Base-by-base conservation (phyloP, 495 filamentous ascomycete species). In the Filosporella fistucella region DNA sequence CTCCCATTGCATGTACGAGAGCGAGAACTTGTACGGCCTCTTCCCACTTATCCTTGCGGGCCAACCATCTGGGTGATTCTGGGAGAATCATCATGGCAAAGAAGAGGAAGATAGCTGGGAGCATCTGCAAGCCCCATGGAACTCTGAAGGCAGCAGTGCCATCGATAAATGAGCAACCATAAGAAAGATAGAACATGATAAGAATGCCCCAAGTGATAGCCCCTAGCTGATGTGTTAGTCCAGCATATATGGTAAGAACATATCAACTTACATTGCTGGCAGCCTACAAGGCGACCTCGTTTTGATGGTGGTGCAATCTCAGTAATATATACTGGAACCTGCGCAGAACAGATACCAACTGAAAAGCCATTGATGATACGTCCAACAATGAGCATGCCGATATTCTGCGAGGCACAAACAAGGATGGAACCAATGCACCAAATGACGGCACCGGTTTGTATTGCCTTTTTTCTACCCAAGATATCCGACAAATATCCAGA, bases 171-270 rank as follows among this genome's bases (percentile, higher is more conserved):
- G 78, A 80, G 63, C 75, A 83, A 12, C 86, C 89, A 45, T 87
- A 93, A 47, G 78, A 88, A 57, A 94, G 82, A 61, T 77, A 72
- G 71, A 83, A 89, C 85, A 90, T 88, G 61, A 89, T 88, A 50
- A 89, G 50, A 51, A 89, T 88, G 60, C 86, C 86, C 82, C 82
- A 87, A 43, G 82, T 87, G 52, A 89, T 87, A 35, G 85, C 79
- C 84, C 85, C 54, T 56, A 23, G 34, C 12, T 22, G 24, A 12
- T 18, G 44, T 42, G 20, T 3, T 30, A n/a, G n/a, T 22, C 28
- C 1, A 4, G 1, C 21, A 43, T 36, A 35, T 24, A 9, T 22
- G 0, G n/a, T 5, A 7, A 13, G 6, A 13, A 8, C 21, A 13
- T 17, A 5, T 12, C n/a, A 3, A 42, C 54, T 52, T 38, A 56